Evolutionary conservation across 2,329 filamentous ascomycete genomes (phyloP), one percentile per base, ranked within the genome.

Genomic region (Arthroderma sp.): DNA sequence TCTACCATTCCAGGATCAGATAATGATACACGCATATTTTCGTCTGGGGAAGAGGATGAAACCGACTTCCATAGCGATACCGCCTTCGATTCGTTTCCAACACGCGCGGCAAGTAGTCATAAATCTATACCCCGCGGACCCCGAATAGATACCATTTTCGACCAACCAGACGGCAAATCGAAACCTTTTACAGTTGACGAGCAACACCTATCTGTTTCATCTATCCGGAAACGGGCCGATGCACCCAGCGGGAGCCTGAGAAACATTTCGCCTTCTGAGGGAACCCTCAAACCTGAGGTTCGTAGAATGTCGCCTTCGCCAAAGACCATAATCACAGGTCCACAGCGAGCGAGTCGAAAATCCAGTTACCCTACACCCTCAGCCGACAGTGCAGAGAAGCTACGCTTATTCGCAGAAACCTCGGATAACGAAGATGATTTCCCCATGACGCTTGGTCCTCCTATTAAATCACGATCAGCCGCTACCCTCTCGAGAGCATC

Each of bases 101-200:
- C 81, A 8, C 75, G 79, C 63, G 77, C 77, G 55, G 81, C 80
- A 15, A 79, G 76, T 56, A 74, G 71, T 64, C 25, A 51, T 25
- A 77, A 75, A 57, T 77, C 77, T 25, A 77, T 71, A 76, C n/a
- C 47, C 59, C 75, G 79, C 63, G 78, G 79, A 44, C 76, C 80
- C 60, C 78, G 77, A 53, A 82, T 85, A 58, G 80, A 84, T 63
- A 81, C 79, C 9, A 82, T 85, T 63, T 84, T 85, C 66, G 79
- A 83, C 33, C 54, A 60, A n/a, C 44, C 56, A 6, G 55, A 52
- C 43, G 23, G 13, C 17, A 56, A 19, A 8, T 25, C 25, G 25
- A 55, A 55, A 7, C 17, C 9, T n/a, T 35, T 21, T 38, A 9
- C 37, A 38, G 13, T 31, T 19, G 38, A 55, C 17, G 38, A 55